phyloP scores from a whole-genome alignment of 495 filamentous ascomycete genomes.

The Immersiella caudata region DNA sequence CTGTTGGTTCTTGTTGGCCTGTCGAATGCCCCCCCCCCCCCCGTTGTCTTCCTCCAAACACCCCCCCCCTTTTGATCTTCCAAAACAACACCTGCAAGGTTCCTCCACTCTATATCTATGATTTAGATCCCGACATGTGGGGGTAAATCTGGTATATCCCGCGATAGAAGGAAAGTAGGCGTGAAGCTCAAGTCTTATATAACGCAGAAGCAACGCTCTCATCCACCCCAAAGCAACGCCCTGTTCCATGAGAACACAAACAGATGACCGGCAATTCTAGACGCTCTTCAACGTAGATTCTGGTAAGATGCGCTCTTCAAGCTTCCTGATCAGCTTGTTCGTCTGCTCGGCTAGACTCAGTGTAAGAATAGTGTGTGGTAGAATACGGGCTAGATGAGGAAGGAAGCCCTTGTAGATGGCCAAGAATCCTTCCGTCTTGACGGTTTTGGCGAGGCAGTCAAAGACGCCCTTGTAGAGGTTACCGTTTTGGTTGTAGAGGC shows the following conservation, averaged over 20 bases:
- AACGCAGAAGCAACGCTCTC: background rate
- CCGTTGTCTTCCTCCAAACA: background rate
- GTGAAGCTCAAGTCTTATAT: background rate
- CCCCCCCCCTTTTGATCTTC: background rate
- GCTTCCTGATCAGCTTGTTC: constrained; percentile 80
- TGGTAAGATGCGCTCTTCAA: constrained; percentile 69
- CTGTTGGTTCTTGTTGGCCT: background rate
- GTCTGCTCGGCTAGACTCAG: constrained; percentile 96
- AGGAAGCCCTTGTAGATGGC: constrained; percentile 99
- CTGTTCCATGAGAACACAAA: background rate
- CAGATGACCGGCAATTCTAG: constrained; percentile 1
- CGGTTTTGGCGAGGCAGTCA: constrained; percentile 88
- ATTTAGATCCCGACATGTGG: background rate
- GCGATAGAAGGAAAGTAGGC: background rate
- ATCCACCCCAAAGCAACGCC: constrained; percentile 2
- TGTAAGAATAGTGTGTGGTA: constrained; percentile 93
- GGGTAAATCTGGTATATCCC: constrained; percentile 1
- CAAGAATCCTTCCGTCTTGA: constrained; percentile 85
- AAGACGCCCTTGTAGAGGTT: constrained; percentile 92
- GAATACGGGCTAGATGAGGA: constrained; percentile 89
- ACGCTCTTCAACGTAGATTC: constrained; percentile 34
- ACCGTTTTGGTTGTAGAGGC: constrained; percentile 98
- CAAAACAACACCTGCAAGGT: background rate
- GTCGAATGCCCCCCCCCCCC: no score
- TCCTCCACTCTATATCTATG: background rate